phyloP scores from a whole-genome alignment of 176 grass and related monocot species.

The Oryza glumipatula region DNA sequence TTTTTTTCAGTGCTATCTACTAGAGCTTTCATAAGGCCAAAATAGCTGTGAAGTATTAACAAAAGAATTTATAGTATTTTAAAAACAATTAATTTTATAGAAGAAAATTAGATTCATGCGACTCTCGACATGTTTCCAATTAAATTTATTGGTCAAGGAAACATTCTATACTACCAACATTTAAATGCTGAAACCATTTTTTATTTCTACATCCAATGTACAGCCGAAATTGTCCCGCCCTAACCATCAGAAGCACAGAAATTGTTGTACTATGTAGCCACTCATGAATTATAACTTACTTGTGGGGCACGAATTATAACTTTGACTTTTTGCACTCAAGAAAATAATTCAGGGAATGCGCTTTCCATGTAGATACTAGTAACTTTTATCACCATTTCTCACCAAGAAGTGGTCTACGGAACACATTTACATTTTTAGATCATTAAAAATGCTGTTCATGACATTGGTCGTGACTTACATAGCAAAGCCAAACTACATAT shows the following conservation, averaged over 20 bases:
- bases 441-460: neutral
- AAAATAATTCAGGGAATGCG: no score
- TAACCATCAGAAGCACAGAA: neutral
- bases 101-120: neutral
- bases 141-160: neutral
- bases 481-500: neutral
- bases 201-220: neutral
- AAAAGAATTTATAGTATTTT: neutral
- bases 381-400: neutral
- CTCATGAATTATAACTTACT: neutral
- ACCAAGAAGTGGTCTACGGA: no score
- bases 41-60: constrained; percentile 10
- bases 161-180: neutral
- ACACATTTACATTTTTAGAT: constrained; percentile 2
- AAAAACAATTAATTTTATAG: neutral
- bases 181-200: neutral
- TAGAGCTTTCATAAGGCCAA: neutral
- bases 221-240: neutral
- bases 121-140: neutral
- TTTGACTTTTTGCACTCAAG: neutral
- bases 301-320: neutral
- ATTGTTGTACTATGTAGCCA: neutral
- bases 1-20: neutral
- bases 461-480: neutral
- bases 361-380: neutral